A percentile compares a stretch with the other conserved stretches of the same genome.
Evolutionary conservation across 2,329 filamentous ascomycete species (phyloP).

Genomic region (Fusarium pseudonygamai): DNA sequence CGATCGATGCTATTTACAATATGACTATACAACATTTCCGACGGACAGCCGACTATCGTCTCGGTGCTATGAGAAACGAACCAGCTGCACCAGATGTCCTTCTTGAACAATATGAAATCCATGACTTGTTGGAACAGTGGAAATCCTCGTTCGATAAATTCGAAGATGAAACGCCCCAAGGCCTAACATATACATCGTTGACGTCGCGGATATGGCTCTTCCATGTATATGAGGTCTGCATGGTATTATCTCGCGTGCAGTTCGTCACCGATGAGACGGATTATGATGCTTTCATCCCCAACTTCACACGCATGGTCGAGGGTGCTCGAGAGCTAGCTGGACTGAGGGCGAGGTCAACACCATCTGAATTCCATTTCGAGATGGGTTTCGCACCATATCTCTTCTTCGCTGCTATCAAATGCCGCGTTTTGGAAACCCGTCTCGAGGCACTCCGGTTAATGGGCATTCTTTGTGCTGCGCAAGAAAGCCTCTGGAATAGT

Average conservation of each 20-base stretch:
- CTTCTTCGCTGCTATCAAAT: slow-evolving; percentile 14
- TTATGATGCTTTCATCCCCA: slow-evolving; percentile 6
- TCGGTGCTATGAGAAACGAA: slow-evolving; percentile 1
- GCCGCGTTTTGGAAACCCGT: slow-evolving; percentile 9
- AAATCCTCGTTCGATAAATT: slow-evolving; percentile 5
- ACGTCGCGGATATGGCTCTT: slow-evolving; percentile 9
- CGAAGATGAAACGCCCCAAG: background rate
- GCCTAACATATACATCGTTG: background rate
- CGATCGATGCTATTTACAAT: slow-evolving; percentile 2
- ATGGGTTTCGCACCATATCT: slow-evolving; percentile 18
- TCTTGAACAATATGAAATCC: slow-evolving; percentile 5
- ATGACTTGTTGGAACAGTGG: background rate
- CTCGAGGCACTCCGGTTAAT: slow-evolving; percentile 3
- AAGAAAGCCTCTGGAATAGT: slow-evolving; percentile 24
- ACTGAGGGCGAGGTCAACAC: background rate
- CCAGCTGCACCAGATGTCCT: background rate
- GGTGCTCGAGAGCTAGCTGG: background rate
- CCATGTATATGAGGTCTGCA: slow-evolving; percentile 11
- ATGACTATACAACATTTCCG: slow-evolving; percentile 15
- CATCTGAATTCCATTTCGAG: slow-evolving; percentile 7
- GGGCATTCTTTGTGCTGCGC: slow-evolving; percentile 9
- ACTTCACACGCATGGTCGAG: slow-evolving; percentile 5
- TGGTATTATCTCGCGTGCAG: background rate
- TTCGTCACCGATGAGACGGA: background rate
- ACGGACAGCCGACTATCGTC: background rate